Base-by-base conservation (phyloP, 2,329 filamentous ascomycete genomes). In the Septoria petroselini region DNA sequence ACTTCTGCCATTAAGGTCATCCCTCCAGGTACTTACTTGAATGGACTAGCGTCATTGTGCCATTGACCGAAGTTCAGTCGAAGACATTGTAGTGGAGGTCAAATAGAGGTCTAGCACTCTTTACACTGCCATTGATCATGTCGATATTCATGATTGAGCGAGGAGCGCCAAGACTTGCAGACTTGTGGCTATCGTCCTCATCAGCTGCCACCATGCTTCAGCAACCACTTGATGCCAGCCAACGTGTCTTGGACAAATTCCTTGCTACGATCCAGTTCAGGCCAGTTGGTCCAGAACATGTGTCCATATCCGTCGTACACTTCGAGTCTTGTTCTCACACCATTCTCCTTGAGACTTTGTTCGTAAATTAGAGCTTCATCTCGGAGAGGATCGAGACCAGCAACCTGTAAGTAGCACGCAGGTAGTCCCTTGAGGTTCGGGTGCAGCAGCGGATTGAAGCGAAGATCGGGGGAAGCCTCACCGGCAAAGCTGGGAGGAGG, bases 361-460 rank as follows among this genome's bases (percentile, higher is more conserved):
- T 78, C 76, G 53, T 78, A 80, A 0, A 80, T 72, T 39, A 81
- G 52, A 0, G 66, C 74, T 47, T 80, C 77, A 53, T 81, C 78
- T 5, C 78, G 62, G 1, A 76, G 52, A 0, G 72, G 72, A 60
- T 80, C 78, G 33, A 75, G 48, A 6, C 76, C 77, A 47, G 68
- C 72, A 1, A 79, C 63, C 58, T 78, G 74, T 2, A 81, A 63
- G 58, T 76, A 80, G 0, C 73, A 68, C 1, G 67, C 68, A 5
- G 76, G 75, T 11, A 77, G 59, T 3, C 55, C 65, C 7, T 57
- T 56, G 42, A 71, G 46, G 18, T 53, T 40, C 7, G 15, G 17
- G 33, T 58, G 50, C 30, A 58, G 25, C 11, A 55, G 14, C 9
- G 55, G 58, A 27, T 35, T 53, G 34, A 48, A 54, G 4, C 41